Conservation (phyloP, 1,284 basidiomycete genomes). For the Ustilago shanxiensis region DNA sequence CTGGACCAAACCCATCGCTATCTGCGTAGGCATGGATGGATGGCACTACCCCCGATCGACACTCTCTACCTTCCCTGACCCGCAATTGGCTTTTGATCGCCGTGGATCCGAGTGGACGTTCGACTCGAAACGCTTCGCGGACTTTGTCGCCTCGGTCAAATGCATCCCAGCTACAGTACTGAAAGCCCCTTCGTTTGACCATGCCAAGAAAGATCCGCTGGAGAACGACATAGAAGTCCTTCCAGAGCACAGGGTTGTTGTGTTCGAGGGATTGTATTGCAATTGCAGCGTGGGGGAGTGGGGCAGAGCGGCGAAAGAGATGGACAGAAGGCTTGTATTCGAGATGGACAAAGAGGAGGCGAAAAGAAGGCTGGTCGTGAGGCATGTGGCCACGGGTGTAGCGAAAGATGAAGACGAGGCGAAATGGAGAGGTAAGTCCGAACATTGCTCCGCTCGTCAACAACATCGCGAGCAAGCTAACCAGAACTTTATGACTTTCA, state of each 20-base stretch:
- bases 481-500: neutral
- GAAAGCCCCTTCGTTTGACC: constrained; percentile 76
- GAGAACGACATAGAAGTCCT: constrained; percentile 74
- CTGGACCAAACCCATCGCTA: constrained; percentile 69
- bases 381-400: constrained; percentile 83
- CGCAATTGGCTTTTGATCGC: constrained; percentile 62
- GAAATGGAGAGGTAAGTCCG: constrained; percentile 76
- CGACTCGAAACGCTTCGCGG: constrained; percentile 60
- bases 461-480: no score
- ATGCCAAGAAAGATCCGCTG: constrained; percentile 75
- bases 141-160: constrained; percentile 47
- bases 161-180: neutral
- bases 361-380: constrained; percentile 76
- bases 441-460: neutral
- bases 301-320: constrained; percentile 76
- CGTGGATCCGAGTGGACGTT: constrained; percentile 68
- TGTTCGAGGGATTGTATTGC: constrained; percentile 87
- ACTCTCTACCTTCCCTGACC: constrained; percentile 78
- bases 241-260: constrained; percentile 79
- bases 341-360: constrained; percentile 77
- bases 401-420: constrained; percentile 78
- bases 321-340: constrained; percentile 86
- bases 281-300: constrained; percentile 81
- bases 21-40: constrained; percentile 83
- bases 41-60: constrained; percentile 78